Conservation (phyloP, 331 rosid species). For the Malus hybrid region DNA sequence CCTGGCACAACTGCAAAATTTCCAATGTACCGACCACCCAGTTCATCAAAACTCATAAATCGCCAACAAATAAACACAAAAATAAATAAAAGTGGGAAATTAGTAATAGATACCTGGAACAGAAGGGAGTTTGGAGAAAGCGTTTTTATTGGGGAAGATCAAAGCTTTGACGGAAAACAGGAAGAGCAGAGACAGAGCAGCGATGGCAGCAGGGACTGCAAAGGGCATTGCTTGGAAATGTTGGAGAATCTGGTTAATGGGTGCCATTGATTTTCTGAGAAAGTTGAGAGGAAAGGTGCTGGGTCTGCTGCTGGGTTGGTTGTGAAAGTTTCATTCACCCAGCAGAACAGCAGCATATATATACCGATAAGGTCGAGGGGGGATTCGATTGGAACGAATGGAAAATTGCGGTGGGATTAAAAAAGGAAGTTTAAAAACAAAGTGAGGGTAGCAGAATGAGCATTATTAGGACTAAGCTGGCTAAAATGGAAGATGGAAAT, state of each 20-base stretch:
- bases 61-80: neutral
- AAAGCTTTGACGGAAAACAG: conserved; percentile 6
- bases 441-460: neutral
- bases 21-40: neutral
- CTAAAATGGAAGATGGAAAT: neutral
- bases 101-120: conserved; percentile 53
- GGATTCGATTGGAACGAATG: neutral
- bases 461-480: neutral
- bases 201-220: conserved; percentile 26
- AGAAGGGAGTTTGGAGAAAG: conserved; percentile 25
- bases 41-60: neutral
- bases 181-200: conserved; percentile 34
- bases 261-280: conserved; percentile 12
- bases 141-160: neutral
- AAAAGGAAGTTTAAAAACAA: neutral
- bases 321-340: neutral
- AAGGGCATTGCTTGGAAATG: conserved; percentile 12
- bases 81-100: neutral
- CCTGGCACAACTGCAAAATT: conserved; percentile 67
- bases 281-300: neutral
- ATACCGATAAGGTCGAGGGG: neutral
- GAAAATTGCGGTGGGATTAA: neutral
- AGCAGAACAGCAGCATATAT: neutral
- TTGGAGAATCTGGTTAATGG: neutral
- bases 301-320: neutral